Percentiles rank a stretch among this genome's conserved stretches.
Evolutionary conservation across 2,329 filamentous ascomycete species (phyloP).

Genomic region (Epichloe gansuensis): DNA sequence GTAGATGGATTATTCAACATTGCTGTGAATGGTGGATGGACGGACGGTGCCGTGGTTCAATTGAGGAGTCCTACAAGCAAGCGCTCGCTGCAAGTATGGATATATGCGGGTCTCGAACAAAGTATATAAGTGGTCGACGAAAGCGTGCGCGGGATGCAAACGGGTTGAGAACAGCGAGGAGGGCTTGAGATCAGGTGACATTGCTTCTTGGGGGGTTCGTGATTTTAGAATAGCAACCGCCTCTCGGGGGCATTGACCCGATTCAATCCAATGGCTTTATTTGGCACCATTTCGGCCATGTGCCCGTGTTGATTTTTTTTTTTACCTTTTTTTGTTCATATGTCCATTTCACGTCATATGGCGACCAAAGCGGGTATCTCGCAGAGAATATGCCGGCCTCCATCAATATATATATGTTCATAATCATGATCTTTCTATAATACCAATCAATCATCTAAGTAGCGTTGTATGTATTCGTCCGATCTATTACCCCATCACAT

Average conservation of each 20-base stretch:
- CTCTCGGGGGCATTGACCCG: neutral
- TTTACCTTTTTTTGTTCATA: neutral
- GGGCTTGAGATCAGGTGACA: neutral
- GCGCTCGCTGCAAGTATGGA: slow-evolving; percentile 7
- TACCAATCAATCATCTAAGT: too few species aligned
- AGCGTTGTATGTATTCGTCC: too few species aligned
- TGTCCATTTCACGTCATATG: too few species aligned
- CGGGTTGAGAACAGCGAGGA: neutral
- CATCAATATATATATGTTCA: too few species aligned
- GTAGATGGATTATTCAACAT: neutral
- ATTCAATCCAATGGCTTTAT: neutral
- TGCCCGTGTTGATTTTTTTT: neutral
- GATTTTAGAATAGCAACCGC: neutral
- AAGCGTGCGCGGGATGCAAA: neutral
- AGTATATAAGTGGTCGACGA: neutral
- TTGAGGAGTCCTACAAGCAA: neutral
- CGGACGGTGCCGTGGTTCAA: slow-evolving; percentile 5
- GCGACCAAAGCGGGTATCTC: too few species aligned
- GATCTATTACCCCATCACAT: too few species aligned
- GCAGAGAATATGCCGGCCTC: too few species aligned
- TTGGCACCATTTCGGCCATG: neutral
- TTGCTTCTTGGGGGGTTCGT: neutral
- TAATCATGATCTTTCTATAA: too few species aligned
- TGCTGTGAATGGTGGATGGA: neutral
- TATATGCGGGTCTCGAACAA: neutral